A percentile compares a stretch with the other conserved stretches of the same genome.
phyloP scores from a whole-genome alignment of 2,329 filamentous ascomycete genomes.

The Fusarium sp. region DNA sequence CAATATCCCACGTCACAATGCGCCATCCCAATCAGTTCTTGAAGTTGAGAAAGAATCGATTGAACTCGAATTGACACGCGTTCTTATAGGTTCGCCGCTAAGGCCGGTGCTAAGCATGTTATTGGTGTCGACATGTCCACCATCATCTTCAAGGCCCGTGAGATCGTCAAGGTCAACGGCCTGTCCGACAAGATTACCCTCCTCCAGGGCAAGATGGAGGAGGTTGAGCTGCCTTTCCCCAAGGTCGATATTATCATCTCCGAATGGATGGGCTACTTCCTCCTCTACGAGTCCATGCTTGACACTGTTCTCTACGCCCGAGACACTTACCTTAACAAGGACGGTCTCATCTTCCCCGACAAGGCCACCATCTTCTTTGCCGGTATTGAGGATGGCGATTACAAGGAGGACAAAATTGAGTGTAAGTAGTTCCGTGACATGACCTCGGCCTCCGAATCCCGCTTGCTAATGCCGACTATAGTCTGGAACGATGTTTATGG shows the following conservation, averaged over 20 bases:
- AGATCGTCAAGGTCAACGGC: slow-evolving; percentile 94
- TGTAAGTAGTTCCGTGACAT: slow-evolving; percentile 74
- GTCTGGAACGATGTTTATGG: slow-evolving; percentile 99
- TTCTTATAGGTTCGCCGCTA: slow-evolving; percentile 87
- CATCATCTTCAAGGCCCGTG: slow-evolving; percentile 97
- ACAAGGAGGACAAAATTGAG: slow-evolving; percentile 99
- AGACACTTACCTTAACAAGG: slow-evolving; percentile 89
- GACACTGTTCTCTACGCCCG: slow-evolving; percentile 98
- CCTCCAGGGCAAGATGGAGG: slow-evolving; percentile 99
- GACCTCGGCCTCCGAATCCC: neutral
- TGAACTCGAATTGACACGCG: slow-evolving; percentile 24
- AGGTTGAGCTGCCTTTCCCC: slow-evolving; percentile 91
- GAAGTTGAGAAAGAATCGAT: slow-evolving; percentile 2
- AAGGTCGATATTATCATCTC: slow-evolving; percentile 99
- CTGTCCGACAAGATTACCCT: slow-evolving; percentile 97
- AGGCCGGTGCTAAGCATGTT: slow-evolving; percentile 97
- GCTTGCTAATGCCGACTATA: slow-evolving; percentile 56
- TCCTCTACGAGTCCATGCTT: slow-evolving; percentile 98
- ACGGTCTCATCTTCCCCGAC: slow-evolving; percentile 97
- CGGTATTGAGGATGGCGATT: slow-evolving; percentile 98
- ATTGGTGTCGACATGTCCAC: slow-evolving; percentile 99
- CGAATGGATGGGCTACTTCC: slow-evolving; percentile 99
- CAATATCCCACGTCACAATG: slow-evolving; percentile 6
- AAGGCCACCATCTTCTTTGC: slow-evolving; percentile 98
- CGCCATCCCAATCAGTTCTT: neutral